Evolutionary conservation across 1,284 basidiomycete genomes (phyloP), one percentile per base, ranked within the genome.

Genomic region (Schizophyllum commune): DNA sequence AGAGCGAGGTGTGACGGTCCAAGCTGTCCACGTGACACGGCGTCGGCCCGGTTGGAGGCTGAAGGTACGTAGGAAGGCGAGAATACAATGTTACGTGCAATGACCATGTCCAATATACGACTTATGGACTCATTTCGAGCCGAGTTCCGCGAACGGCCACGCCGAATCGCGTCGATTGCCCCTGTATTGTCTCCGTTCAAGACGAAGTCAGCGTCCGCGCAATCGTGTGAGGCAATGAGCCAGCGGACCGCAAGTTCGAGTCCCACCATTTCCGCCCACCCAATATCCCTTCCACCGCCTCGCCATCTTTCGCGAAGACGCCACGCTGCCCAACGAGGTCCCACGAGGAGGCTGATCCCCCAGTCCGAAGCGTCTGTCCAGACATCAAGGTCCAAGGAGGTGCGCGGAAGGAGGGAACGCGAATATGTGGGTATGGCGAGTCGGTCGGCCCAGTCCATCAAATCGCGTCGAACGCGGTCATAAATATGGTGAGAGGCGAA

Each of bases 291-390:
- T 0, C 69, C 66, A 0, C 61, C 56, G 3, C 56, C 27, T 3
- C 68, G 67, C 72, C 74, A 76, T 5, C 68, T 68, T 0, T 57
- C 33, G 4, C 56, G 59, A 8, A 72, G 60, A 19, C 62, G 60
- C 76, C 75, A 77, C 0, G 72, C 68, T 0, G 66, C 62, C 71
- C 71, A 76, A 6, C 66, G 58, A 6, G 61, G 65, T 19, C 69
- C 63, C 33, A 72, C 61, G 1, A 75, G 60, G 27, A 79, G 65
- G 0, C 78, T 77, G 0, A 79, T 73, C 0, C 78, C 77, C 67
- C 68, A 75, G 13, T 61, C 59, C 0, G 76, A 78, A 0, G 77
- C 70, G 55, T 77, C 72, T 9, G 74, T 73, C 51, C 65, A 75
- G 0, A 76, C 68, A 17, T 69, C 66, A 1, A 64, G 58, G 47